Conservation (phyloP, 176 grass and related monocot genomes). For the Eremochloa ophiuroides region DNA sequence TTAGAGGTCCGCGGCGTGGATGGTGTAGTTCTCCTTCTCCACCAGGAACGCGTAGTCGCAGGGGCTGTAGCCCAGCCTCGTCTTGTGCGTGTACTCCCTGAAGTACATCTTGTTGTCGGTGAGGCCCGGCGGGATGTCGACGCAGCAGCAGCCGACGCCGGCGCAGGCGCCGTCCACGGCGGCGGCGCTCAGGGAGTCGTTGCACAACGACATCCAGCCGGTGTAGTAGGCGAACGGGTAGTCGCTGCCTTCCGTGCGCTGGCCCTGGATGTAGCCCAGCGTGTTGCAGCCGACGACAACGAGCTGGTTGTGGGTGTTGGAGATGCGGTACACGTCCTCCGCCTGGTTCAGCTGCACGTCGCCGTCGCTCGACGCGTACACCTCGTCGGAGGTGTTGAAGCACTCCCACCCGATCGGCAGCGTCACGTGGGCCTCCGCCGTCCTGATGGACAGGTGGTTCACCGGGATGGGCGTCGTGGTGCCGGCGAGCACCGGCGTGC, state of each 20-base stretch:
- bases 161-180: background rate
- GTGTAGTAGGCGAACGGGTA: background rate
- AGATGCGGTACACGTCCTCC: background rate
- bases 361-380: background rate
- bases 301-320: background rate
- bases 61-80: background rate
- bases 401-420: constrained; percentile 18
- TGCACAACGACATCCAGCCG: constrained; percentile 15
- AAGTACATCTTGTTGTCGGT: background rate
- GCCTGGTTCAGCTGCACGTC: background rate
- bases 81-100: fast-evolving
- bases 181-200: background rate
- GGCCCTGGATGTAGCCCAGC: background rate
- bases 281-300: constrained; percentile 12
- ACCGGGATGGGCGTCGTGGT: background rate
- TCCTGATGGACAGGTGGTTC: background rate
- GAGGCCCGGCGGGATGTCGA: background rate
- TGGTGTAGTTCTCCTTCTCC: background rate
- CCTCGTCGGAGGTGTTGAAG: background rate
- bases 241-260: background rate
- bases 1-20: background rate
- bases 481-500: background rate
- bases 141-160: constrained; percentile 4
- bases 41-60: constrained; percentile 15
- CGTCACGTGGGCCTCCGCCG: background rate